Conservation (phyloP, 2,329 filamentous ascomycete species). For the Venturia asperata region DNA sequence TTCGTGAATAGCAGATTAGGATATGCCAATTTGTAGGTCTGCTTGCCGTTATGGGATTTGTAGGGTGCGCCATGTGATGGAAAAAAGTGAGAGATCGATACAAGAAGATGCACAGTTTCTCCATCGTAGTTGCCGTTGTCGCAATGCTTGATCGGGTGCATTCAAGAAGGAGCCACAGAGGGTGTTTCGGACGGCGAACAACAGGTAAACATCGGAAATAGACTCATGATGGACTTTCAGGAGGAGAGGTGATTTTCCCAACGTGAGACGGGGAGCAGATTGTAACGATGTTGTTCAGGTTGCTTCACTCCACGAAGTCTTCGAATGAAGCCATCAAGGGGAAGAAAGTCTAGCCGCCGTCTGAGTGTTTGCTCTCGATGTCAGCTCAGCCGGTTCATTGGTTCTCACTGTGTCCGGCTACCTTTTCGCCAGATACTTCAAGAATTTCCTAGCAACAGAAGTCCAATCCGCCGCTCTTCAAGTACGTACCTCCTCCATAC, state of each 20-base stretch:
- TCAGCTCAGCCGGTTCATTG: neutral
- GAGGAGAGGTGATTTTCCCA: neutral
- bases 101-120: neutral
- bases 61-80: neutral
- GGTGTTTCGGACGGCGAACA: neutral
- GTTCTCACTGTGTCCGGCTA: neutral
- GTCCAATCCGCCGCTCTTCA: neutral
- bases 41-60: neutral
- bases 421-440: neutral
- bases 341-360: neutral
- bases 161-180: neutral
- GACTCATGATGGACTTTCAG: neutral
- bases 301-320: neutral
- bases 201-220: neutral
- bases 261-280: neutral
- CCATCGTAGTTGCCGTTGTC: neutral
- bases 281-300: neutral
- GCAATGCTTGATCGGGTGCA: neutral
- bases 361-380: neutral
- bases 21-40: constrained; percentile 10
- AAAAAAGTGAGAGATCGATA: neutral
- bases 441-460: neutral
- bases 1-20: constrained; percentile 11
- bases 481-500: neutral
- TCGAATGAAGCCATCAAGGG: neutral